phyloP scores from a whole-genome alignment of 2,329 filamentous ascomycete species.

The Xylariaceae sp. region DNA sequence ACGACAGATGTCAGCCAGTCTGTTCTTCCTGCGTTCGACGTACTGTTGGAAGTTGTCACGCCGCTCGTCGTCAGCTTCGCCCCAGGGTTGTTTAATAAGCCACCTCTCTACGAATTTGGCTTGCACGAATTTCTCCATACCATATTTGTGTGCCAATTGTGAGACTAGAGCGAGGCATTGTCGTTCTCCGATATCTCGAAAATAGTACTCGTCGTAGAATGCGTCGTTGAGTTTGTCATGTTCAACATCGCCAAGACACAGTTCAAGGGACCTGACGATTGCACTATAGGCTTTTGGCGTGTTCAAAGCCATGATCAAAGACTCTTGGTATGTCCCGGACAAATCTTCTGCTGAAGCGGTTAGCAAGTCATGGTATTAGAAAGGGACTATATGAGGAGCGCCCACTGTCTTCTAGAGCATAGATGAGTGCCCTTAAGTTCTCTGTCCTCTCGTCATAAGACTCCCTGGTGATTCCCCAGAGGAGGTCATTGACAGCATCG shows the following conservation, averaged over 20 bases:
- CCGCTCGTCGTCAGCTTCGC: conserved; percentile 47
- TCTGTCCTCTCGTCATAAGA: conserved; percentile 57
- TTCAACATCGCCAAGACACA: conserved; percentile 47
- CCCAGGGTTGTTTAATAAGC: conserved; percentile 71
- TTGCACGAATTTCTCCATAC: conserved; percentile 53
- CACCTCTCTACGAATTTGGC: conserved; percentile 67
- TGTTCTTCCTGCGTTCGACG: conserved; percentile 47
- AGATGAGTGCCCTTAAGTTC: conserved; percentile 52
- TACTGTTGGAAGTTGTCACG: conserved; percentile 52
- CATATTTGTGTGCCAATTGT: conserved; percentile 57
- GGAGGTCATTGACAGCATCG: conserved; percentile 45
- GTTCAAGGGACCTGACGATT: conserved; percentile 57
- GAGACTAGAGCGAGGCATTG: conserved; percentile 55
- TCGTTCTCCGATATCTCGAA: conserved; percentile 59
- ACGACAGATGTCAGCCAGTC: conserved; percentile 49
- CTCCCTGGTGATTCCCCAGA: conserved; percentile 56
- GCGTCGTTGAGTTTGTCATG: conserved; percentile 51
- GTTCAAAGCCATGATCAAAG: conserved; percentile 44
- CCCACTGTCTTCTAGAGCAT: conserved; percentile 49
- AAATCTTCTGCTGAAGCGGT: conserved; percentile 25
- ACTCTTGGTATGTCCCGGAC: conserved; percentile 27
- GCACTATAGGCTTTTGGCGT: conserved; percentile 50
- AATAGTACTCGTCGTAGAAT: conserved; percentile 59
- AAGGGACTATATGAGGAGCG: neutral
- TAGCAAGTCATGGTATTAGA: neutral